These are phyloP conservation scores for Lolium multiflorum DNA, from an alignment of 176 grass and related monocot species.

Conservation along the genomic window DNA sequence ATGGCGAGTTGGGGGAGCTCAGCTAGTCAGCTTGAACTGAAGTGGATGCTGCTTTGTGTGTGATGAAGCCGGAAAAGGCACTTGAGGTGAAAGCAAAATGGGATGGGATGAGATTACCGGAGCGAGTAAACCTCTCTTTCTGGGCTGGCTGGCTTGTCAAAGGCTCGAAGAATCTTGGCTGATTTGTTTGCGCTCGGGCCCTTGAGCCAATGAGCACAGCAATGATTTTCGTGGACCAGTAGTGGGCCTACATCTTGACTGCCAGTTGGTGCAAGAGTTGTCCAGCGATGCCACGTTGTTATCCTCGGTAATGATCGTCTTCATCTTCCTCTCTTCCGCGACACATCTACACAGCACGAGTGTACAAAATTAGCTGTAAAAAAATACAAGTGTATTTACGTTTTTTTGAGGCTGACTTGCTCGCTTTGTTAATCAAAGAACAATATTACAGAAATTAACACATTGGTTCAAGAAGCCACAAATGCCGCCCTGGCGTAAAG, in stretches of 20 bases:
- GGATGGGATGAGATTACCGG: neutral
- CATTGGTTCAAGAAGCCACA: too few species aligned
- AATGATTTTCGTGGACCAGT: neutral
- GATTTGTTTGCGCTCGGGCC: neutral
- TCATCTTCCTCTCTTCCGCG: too few species aligned
- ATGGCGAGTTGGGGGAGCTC: neutral
- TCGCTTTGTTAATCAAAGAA: too few species aligned
- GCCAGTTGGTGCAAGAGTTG: neutral
- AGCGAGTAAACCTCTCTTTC: neutral
- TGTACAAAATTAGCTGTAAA: too few species aligned
- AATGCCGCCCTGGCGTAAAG: too few species aligned
- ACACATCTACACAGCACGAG: too few species aligned
- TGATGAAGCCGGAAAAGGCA: slow-evolving; percentile 38
- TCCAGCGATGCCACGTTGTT: too few species aligned
- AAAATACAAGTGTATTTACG: too few species aligned
- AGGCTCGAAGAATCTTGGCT: neutral
- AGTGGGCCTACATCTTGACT: neutral
- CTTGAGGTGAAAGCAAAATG: slow-evolving; percentile 33
- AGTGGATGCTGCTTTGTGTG: slow-evolving; percentile 27
- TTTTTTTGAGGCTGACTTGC: too few species aligned
- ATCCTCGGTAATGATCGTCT: too few species aligned
- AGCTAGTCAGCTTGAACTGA: neutral
- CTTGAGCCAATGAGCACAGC: too few species aligned
- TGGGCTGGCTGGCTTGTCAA: neutral
- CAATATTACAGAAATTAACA: too few species aligned